Base-by-base conservation (phyloP, 257 asterid genomes). In the Anisodus acutangulus region DNA sequence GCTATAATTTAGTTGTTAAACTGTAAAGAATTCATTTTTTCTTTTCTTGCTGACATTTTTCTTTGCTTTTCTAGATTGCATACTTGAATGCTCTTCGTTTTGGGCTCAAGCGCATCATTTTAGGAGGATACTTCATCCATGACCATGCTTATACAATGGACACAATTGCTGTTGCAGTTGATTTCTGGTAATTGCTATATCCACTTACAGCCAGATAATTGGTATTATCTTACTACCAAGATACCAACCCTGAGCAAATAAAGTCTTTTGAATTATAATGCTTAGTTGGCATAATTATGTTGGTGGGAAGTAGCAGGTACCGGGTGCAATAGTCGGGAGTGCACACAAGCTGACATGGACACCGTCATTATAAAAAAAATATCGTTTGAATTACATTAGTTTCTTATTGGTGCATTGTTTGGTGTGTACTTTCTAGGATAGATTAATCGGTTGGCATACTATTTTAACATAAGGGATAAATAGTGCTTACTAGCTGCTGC, bases 81-180 rank as follows among this genome's bases (percentile, higher is more conserved):
- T 93, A 95, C 91, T 87, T 95, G 90, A 95, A 94, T 80, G 98
- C 98, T 13, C 86, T 91, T 62, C 97, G 89, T 47, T 95, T 92
- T 37, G 97, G 98, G 85, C 91, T 95, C 83, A 95, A 94, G 88
- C 86, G 97, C 70, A 97, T 97, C 79, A 86, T 97, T 85, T 97
- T 97, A 6, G 98, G 98, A 83, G 99, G 99, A 7, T 95, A 92
- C 90, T 97, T 97, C 89, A 95, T 95, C 41, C 92, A 97, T 2
- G 97, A 92, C 16, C 99, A 97, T 86, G 95, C 91, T 5, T 95
- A 97, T 60, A 97, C 98, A 39, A 97, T 97, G 98, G 99, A 97
- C 91, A 97, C 99, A 19, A 91, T 95, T 35, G 95, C 99, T 4
- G 98, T 92, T 26, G 99, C 94, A 76, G 99, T 96, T 83, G 43